Conservation (phyloP, 2,329 filamentous ascomycete species). For the Aureobasidium namibiae region DNA sequence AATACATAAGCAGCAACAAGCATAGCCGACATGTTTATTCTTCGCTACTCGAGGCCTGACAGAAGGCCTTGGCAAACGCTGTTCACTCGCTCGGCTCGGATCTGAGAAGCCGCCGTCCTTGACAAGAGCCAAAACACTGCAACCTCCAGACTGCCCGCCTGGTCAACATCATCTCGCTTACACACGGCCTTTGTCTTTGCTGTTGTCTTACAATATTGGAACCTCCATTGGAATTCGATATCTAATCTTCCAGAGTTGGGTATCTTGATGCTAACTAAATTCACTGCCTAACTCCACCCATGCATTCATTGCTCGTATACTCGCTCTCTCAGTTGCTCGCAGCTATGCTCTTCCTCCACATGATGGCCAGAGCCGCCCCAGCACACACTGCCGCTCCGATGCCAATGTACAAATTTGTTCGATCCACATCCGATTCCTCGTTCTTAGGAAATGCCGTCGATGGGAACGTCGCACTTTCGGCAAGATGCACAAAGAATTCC, state of each 20-base stretch:
- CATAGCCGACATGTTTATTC: slow-evolving; percentile 1
- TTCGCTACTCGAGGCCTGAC: slow-evolving; percentile 5
- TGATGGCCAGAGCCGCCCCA: slow-evolving; percentile 49
- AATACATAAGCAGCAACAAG: not conserved
- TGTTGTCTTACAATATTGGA: too few species aligned
- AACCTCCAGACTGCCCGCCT: not conserved
- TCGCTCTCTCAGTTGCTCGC: not conserved
- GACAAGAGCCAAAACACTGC: not conserved
- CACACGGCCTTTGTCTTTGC: not conserved
- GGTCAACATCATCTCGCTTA: not conserved
- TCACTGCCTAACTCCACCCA: slow-evolving; percentile 3
- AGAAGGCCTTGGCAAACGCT: not conserved
- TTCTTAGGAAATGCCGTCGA: slow-evolving; percentile 81
- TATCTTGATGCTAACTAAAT: slow-evolving; percentile 12
- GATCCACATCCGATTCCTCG: slow-evolving; percentile 76
- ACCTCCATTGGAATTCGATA: too few species aligned
- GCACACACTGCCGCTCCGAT: slow-evolving; percentile 61
- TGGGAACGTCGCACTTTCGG: slow-evolving; percentile 85
- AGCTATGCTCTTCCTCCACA: slow-evolving; percentile 42
- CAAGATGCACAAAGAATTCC: slow-evolving; percentile 84
- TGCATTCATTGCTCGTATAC: not conserved
- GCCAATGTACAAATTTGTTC: slow-evolving; percentile 78
- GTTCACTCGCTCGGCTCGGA: not conserved
- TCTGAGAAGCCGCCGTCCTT: not conserved
- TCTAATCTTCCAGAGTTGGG: not conserved